Evolutionary conservation across 495 filamentous ascomycete genomes (phyloP).

Genomic region (Penicillium atrosanguineum): DNA sequence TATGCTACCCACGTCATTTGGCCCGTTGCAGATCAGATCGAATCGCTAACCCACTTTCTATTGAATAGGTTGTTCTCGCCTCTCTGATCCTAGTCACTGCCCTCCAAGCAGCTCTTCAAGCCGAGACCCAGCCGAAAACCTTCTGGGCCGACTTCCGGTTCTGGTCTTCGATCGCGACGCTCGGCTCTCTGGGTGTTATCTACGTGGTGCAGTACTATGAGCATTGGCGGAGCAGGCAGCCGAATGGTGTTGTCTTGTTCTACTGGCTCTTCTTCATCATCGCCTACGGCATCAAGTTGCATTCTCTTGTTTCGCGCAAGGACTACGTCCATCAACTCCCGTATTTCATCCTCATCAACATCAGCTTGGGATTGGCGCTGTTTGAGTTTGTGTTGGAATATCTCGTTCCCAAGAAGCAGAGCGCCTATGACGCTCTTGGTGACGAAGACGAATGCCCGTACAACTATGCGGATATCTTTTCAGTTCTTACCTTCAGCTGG

Average conservation of each 20-base stretch:
- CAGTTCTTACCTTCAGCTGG: conserved; percentile 92
- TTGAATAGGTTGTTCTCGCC: conserved; percentile 61
- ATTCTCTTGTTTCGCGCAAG: conserved; percentile 78
- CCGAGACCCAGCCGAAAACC: conserved; percentile 62
- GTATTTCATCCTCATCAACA: conserved; percentile 78
- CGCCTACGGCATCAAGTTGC: conserved; percentile 78
- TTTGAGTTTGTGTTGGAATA: conserved; percentile 84
- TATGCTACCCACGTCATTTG: conserved; percentile 36
- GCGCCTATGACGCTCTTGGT: conserved; percentile 78
- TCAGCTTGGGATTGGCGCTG: conserved; percentile 68
- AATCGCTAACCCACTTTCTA: conserved; percentile 19
- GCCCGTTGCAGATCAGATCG: background rate
- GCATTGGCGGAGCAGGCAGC: conserved; percentile 81
- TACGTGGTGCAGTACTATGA: conserved; percentile 90
- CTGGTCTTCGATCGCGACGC: conserved; percentile 76
- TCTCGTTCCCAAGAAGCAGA: conserved; percentile 83
- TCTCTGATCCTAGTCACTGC: conserved; percentile 65
- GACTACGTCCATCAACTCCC: conserved; percentile 60
- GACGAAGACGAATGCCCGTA: conserved; percentile 90
- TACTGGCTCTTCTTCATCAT: conserved; percentile 94
- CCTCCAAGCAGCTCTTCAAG: conserved; percentile 75
- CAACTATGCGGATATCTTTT: conserved; percentile 94
- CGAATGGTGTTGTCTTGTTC: conserved; percentile 90
- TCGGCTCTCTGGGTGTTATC: conserved; percentile 77
- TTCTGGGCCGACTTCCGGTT: conserved; percentile 86